Evolutionary conservation across 768 basidiomycete species (phyloP).

Genomic region (Suillus fuscotomentosus): DNA sequence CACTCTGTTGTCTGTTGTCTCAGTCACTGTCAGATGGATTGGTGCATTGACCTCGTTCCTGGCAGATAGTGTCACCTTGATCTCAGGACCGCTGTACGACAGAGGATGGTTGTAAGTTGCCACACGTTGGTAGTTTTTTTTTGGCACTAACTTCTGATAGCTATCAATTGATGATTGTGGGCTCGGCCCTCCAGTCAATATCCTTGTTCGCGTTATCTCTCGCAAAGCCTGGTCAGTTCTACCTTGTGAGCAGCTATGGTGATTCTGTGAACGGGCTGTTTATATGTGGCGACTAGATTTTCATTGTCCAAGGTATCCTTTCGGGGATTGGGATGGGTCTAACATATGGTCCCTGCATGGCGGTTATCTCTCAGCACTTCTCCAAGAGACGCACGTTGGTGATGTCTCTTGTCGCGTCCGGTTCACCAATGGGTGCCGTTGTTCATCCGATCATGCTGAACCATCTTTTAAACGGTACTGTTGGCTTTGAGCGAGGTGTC

Average conservation of each 20-base stretch:
- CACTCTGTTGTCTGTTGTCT: conserved; percentile 28
- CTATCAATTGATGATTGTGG: conserved; percentile 13
- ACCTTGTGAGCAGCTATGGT: conserved; percentile 27
- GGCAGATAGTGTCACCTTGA: conserved; percentile 25
- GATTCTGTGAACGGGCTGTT: not conserved
- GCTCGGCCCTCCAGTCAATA: conserved; percentile 14
- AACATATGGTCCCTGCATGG: conserved; percentile 43
- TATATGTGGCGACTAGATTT: conserved; percentile 25
- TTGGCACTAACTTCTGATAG: conserved; percentile 1
- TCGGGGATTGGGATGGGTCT: conserved; percentile 43
- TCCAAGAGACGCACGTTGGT: conserved; percentile 37
- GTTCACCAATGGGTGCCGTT: conserved; percentile 53
- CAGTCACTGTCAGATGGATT: conserved; percentile 29
- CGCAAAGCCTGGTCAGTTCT: conserved; percentile 34
- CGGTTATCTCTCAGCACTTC: conserved; percentile 47
- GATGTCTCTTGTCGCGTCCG: conserved; percentile 45
- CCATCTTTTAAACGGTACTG: conserved; percentile 34
- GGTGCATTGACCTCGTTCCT: conserved; percentile 32
- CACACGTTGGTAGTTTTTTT: not conserved
- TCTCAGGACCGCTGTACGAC: conserved; percentile 32
- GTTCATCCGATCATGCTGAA: conserved; percentile 67
- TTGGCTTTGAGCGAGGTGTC: conserved; percentile 45
- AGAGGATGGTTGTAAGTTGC: conserved; percentile 27
- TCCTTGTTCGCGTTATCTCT: conserved; percentile 41
- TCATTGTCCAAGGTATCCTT: conserved; percentile 44